Evolutionary conservation across 306 rosid species (phyloP).

Genomic region (Astragalus membranaceus): DNA sequence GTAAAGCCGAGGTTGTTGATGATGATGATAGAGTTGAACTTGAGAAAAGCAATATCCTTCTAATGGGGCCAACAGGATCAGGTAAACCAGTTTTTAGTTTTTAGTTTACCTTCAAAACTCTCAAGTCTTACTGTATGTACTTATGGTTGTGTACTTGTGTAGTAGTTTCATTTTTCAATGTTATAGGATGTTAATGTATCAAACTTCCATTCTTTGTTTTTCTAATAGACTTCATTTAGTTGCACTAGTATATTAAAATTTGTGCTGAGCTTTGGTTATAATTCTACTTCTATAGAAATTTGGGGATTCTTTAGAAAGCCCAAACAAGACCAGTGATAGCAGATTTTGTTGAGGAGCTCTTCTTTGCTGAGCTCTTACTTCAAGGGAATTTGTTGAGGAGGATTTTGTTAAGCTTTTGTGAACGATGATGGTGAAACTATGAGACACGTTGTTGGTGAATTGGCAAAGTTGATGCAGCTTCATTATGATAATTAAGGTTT

Average conservation of each 20-base stretch:
- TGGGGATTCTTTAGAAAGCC: not conserved
- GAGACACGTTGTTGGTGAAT: constrained; percentile 37
- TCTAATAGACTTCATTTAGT: no score
- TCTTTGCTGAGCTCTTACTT: no score
- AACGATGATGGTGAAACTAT: constrained; percentile 24
- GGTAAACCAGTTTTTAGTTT: no score
- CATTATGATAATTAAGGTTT: constrained; percentile 48
- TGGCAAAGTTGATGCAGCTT: constrained; percentile 41
- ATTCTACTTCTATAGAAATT: not conserved
- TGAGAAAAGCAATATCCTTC: no score
- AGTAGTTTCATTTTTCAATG: not conserved
- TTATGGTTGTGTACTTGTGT: not conserved
- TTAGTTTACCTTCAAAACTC: no score
- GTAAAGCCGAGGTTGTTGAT: no score
- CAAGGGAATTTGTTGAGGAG: no score
- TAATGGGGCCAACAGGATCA: no score
- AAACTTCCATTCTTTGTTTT: not conserved
- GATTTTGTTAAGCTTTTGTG: constrained; percentile 49
- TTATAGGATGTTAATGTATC: not conserved
- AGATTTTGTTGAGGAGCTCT: no score
- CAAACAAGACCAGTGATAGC: not conserved
- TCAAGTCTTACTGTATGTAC: not conserved
- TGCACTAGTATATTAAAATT: no score
- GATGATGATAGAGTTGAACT: no score
- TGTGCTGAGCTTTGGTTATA: no score